phyloP scores from a whole-genome alignment of 176 grass and related monocot genomes.

The Metroxylon sagu region DNA sequence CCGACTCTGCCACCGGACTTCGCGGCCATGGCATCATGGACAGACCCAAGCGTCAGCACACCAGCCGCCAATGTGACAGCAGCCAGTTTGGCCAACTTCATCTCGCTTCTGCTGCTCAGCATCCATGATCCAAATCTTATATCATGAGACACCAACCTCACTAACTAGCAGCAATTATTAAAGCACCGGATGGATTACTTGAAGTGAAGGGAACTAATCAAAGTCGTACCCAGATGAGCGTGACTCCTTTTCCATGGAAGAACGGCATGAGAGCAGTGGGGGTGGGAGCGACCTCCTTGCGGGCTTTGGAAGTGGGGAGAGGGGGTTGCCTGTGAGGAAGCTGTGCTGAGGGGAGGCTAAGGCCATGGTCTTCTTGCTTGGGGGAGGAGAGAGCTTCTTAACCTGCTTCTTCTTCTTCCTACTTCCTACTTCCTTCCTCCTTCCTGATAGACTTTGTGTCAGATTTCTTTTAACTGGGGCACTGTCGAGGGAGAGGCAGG shows the following conservation, averaged over 20 bases:
- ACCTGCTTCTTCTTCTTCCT: not conserved
- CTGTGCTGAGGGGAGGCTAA: conserved; percentile 25
- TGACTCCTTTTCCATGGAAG: conserved; percentile 24
- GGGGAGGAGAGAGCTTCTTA: not conserved
- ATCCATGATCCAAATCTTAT: not conserved
- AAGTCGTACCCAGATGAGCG: conserved; percentile 13
- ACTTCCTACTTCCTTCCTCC: too few relatives aligned
- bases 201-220: too few relatives aligned
- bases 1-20: conserved; percentile 94
- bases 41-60: conserved; percentile 43
- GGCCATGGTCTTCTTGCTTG: conserved; percentile 31
- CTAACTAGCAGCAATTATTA: too few relatives aligned
- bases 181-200: too few relatives aligned
- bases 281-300: conserved; percentile 11
- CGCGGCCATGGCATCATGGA: conserved; percentile 64
- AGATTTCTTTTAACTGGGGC: not conserved
- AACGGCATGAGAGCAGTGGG: conserved; percentile 41
- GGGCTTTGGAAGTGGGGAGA: conserved; percentile 13
- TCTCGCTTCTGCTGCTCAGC: conserved; percentile 16
- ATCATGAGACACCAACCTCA: too few relatives aligned
- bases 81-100: conserved; percentile 54
- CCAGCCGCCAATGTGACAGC: conserved; percentile 66
- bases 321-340: conserved; percentile 46
- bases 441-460: too few relatives aligned
- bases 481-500: not conserved